phyloP scores from a whole-genome alignment of 148 eudicot genomes.

The Oxyria digyna region DNA sequence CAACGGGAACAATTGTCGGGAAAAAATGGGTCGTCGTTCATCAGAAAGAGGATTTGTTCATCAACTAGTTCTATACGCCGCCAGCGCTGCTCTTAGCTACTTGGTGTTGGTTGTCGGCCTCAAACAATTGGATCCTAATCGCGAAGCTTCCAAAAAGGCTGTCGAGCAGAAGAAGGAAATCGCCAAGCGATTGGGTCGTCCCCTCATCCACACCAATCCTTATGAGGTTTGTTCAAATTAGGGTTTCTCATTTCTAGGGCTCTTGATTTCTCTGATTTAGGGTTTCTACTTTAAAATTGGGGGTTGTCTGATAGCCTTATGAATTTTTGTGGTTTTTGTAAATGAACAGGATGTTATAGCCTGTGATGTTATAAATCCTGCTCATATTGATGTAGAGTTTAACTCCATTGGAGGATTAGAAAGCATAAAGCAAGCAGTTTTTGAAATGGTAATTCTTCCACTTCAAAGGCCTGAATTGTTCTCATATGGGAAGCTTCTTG shows the following conservation, averaged over 20 bases:
- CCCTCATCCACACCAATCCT: slow-evolving; percentile 64
- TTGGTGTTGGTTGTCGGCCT: slow-evolving; percentile 55
- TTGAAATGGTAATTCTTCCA: slow-evolving; percentile 86
- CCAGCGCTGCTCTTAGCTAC: slow-evolving; percentile 74
- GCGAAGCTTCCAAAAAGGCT: slow-evolving; percentile 70
- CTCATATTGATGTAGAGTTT: slow-evolving; percentile 77
- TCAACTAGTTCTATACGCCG: slow-evolving; percentile 58
- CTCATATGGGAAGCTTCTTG: slow-evolving; percentile 69
- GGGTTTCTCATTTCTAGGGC: not conserved
- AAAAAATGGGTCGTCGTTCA: not conserved
- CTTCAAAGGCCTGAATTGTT: slow-evolving; percentile 77
- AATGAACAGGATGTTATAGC: slow-evolving; percentile 72
- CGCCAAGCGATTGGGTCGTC: slow-evolving; percentile 73
- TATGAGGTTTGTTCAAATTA: slow-evolving; percentile 38
- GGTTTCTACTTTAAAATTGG: not conserved
- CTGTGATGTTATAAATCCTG: slow-evolving; percentile 89
- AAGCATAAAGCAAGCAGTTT: slow-evolving; percentile 59
- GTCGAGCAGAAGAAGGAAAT: slow-evolving; percentile 67
- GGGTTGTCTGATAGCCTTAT: too few relatives aligned
- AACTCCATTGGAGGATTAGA: slow-evolving; percentile 81
- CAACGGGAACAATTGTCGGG: too few relatives aligned
- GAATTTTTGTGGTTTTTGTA: too few relatives aligned
- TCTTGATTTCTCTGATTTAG: not conserved
- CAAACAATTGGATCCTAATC: slow-evolving; percentile 71
- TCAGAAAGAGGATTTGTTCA: slow-evolving; percentile 48